Evolutionary conservation across 768 basidiomycete species (phyloP).

Genomic region (Psilocybe cubensis): DNA sequence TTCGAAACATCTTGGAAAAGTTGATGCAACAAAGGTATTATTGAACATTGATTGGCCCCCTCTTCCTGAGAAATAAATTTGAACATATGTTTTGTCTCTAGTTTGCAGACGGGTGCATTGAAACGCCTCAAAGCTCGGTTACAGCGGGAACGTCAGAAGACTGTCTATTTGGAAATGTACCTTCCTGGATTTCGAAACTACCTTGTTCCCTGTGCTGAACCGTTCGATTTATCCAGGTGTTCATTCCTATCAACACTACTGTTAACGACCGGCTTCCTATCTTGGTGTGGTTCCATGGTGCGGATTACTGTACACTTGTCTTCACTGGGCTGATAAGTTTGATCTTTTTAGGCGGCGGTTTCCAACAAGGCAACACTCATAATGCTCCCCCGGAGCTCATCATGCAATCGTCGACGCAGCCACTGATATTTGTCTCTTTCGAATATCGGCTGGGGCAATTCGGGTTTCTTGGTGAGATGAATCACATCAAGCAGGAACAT

Average conservation of each 20-base stretch:
- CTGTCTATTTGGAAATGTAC: constrained; percentile 47
- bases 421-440: constrained; percentile 44
- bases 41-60: neutral
- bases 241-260: constrained; percentile 31
- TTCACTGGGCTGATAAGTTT: neutral
- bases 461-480: constrained; percentile 38
- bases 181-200: neutral
- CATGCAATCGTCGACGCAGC: constrained; percentile 31
- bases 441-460: constrained; percentile 46
- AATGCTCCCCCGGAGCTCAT: constrained; percentile 35
- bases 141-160: constrained; percentile 41
- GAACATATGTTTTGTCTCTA: constrained; percentile 5
- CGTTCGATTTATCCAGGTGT: constrained; percentile 28
- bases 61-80: neutral
- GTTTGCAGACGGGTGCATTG: constrained; percentile 40
- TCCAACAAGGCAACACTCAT: constrained; percentile 38
- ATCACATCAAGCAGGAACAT: neutral
- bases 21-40: constrained; percentile 38
- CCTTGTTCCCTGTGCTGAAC: neutral
- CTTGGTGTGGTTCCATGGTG: constrained; percentile 47
- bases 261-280: constrained; percentile 34
- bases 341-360: constrained; percentile 41
- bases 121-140: constrained; percentile 30
- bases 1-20: constrained; percentile 35
- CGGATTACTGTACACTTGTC: constrained; percentile 10